A percentile compares a stretch with the other conserved stretches of the same genome.
phyloP scores from a whole-genome alignment of 2,329 filamentous ascomycete genomes.

The Nigrograna mackinnonii region DNA sequence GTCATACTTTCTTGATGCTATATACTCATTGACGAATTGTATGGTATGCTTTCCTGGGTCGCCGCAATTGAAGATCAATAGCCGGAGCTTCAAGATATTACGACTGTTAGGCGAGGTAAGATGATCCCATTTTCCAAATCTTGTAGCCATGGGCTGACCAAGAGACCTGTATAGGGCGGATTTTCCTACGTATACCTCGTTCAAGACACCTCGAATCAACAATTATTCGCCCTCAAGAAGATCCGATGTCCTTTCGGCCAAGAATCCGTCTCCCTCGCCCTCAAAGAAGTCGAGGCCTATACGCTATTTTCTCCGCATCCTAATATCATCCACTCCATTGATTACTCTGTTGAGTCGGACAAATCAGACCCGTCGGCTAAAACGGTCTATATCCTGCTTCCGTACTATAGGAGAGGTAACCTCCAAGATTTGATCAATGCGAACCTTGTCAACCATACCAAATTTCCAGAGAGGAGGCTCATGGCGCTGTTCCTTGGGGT shows the following conservation, averaged over 20 bases:
- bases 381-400: conserved; percentile 94
- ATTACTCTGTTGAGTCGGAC: conserved; percentile 81
- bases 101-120: conserved; percentile 87
- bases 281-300: conserved; percentile 98
- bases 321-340: conserved; percentile 84
- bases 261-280: conserved; percentile 90
- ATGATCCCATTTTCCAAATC: conserved; percentile 1
- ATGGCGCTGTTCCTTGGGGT: conserved; percentile 93
- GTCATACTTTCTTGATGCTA: conserved; percentile 77
- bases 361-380: conserved; percentile 71
- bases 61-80: conserved; percentile 94
- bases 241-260: conserved; percentile 97
- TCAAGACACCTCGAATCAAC: conserved; percentile 80
- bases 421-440: conserved; percentile 98
- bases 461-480: conserved; percentile 83
- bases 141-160: conserved; percentile 8
- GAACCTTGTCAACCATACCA: conserved; percentile 92
- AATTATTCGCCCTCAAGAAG: conserved; percentile 95
- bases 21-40: conserved; percentile 93
- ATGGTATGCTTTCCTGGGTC: conserved; percentile 95
- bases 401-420: conserved; percentile 94
- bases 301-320: conserved; percentile 80
- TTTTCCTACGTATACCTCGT: conserved; percentile 99
- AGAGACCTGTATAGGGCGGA: conserved; percentile 66
- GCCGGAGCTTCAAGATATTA: conserved; percentile 91